These are phyloP conservation scores for Harrya chromipes DNA, from an alignment of 768 basidiomycete genomes.

Conservation along the genomic window DNA sequence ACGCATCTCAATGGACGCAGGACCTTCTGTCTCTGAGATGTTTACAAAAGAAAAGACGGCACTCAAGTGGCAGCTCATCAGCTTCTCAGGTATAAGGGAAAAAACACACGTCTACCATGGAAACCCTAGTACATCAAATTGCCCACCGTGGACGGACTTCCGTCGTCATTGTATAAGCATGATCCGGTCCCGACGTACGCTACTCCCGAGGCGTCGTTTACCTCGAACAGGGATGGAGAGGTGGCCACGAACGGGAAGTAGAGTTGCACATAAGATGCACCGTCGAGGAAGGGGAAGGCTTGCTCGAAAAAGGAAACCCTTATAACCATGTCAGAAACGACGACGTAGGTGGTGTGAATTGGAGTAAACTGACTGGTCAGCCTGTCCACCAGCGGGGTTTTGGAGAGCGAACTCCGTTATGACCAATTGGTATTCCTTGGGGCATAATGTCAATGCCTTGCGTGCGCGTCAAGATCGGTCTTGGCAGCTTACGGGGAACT, in stretches of 20 bases:
- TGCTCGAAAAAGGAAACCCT: constrained; percentile 34
- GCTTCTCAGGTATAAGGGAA: too few relatives aligned
- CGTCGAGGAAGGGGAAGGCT: constrained; percentile 36
- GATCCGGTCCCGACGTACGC: constrained; percentile 26
- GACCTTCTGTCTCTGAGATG: neutral
- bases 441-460: constrained; percentile 1
- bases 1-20: too few relatives aligned
- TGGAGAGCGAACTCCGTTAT: constrained; percentile 34
- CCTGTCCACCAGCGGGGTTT: constrained; percentile 30
- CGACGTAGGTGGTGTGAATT: neutral
- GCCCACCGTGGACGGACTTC: constrained; percentile 24
- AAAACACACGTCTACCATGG: neutral
- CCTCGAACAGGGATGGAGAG: constrained; percentile 24
- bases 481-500: constrained; percentile 25
- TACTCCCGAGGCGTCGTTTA: constrained; percentile 16
- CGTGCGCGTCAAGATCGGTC: too few relatives aligned
- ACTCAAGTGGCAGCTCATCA: too few relatives aligned
- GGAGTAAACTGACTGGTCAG: constrained; percentile 24
- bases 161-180: constrained; percentile 33
- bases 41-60: neutral
- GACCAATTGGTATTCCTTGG: constrained; percentile 24
- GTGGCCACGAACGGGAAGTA: constrained; percentile 39
- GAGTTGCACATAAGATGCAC: constrained; percentile 28
- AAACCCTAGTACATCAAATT: constrained; percentile 20
- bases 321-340: neutral